A percentile compares a stretch with the other conserved stretches of the same genome.
Evolutionary conservation across 1,139 yeast genomes (phyloP).

Genomic region (Yamadazyma friedrichii): DNA sequence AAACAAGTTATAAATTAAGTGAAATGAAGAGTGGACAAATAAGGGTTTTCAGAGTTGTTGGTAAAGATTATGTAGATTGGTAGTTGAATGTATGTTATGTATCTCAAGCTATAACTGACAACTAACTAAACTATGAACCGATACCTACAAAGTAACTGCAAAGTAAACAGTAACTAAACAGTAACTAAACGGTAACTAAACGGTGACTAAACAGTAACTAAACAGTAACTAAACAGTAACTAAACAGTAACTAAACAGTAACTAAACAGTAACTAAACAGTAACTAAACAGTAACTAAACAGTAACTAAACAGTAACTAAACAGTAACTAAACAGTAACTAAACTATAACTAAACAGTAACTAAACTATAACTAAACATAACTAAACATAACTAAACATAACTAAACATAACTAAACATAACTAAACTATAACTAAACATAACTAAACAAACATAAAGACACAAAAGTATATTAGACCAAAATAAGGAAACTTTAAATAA

Average conservation of each 20-base stretch:
- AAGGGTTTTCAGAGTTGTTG: constrained; percentile 60
- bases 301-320: no score
- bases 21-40: constrained; percentile 81
- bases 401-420: neutral
- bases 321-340: neutral
- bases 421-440: neutral
- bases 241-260: neutral
- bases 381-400: neutral
- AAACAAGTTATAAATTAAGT: constrained; percentile 62
- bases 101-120: neutral
- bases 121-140: neutral
- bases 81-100: neutral
- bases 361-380: neutral
- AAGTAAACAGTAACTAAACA: neutral
- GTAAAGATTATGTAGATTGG: constrained; percentile 16
- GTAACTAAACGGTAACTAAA: no score
- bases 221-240: neutral
- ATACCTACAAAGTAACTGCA: no score
- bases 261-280: neutral
- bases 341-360: neutral
- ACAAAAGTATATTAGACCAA: constrained; percentile 12
- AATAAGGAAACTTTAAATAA: constrained; percentile 12
- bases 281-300: neutral
- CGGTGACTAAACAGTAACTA: no score
- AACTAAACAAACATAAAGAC: constrained; percentile 1